These are phyloP conservation scores for Aspergillus conjunctus DNA, from an alignment of 495 filamentous ascomycete genomes.

Conservation along the genomic window DNA sequence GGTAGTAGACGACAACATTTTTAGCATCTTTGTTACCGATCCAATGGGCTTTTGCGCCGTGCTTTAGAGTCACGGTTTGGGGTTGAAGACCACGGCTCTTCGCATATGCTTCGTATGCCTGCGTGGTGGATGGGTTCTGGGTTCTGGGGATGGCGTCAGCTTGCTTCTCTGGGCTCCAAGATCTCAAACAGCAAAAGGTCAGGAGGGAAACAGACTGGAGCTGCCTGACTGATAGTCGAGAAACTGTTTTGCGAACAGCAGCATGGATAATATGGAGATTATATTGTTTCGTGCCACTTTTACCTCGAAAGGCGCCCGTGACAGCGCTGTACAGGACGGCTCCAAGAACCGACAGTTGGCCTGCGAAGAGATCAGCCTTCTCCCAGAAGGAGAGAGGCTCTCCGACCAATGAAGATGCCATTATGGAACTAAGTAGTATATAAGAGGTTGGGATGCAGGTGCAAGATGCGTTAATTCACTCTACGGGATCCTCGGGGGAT, in stretches of 20 bases:
- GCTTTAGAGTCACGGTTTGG: slow-evolving; percentile 49
- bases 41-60: slow-evolving; percentile 60
- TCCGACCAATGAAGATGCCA: slow-evolving; percentile 20
- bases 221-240: slow-evolving; percentile 32
- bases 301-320: slow-evolving; percentile 42
- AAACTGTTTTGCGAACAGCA: slow-evolving; percentile 29
- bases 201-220: slow-evolving; percentile 34
- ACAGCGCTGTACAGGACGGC: slow-evolving; percentile 33
- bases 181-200: neutral
- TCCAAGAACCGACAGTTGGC: slow-evolving; percentile 25
- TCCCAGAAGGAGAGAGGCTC: slow-evolving; percentile 42
- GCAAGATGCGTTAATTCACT: too few relatives aligned
- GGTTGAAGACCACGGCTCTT: slow-evolving; percentile 50
- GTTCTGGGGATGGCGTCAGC: slow-evolving; percentile 27
- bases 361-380: slow-evolving; percentile 32
- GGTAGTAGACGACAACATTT: slow-evolving; percentile 61
- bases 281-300: slow-evolving; percentile 35
- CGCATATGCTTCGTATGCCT: slow-evolving; percentile 48
- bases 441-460: slow-evolving; percentile 21
- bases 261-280: slow-evolving; percentile 37
- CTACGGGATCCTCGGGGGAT: neutral
- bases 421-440: neutral
- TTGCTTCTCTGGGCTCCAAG: neutral
- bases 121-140: slow-evolving; percentile 41
- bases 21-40: slow-evolving; percentile 57